Conservation (phyloP, 2,329 filamentous ascomycete genomes). For the Monosporascus sp. region DNA sequence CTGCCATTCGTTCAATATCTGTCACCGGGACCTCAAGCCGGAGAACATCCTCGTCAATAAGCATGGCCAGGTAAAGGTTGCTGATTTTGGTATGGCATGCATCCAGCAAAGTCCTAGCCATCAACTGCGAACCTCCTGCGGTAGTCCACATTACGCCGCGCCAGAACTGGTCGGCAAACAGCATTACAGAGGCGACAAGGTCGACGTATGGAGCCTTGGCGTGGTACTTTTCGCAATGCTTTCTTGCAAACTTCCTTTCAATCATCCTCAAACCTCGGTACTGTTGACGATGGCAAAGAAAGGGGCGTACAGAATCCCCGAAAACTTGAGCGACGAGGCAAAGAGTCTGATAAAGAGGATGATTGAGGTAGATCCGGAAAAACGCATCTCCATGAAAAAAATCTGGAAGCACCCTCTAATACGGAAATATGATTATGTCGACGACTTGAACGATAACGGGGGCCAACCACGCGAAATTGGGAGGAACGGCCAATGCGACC, state of each 20-base stretch:
- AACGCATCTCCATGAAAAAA: constrained; percentile 71
- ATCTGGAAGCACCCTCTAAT: constrained; percentile 89
- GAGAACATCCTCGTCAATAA: constrained; percentile 89
- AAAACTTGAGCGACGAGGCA: constrained; percentile 60
- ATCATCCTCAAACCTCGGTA: constrained; percentile 53
- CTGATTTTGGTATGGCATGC: constrained; percentile 97
- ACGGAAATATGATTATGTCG: constrained; percentile 73
- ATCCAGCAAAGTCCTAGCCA: constrained; percentile 74
- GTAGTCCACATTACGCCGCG: constrained; percentile 93
- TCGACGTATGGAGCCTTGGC: constrained; percentile 92
- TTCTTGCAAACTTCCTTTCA: constrained; percentile 78
- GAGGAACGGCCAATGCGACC: constrained; percentile 56
- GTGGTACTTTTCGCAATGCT: constrained; percentile 87
- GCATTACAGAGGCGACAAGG: constrained; percentile 73
- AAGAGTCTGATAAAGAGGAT: constrained; percentile 75
- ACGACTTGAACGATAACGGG: constrained; percentile 54
- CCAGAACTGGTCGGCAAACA: constrained; percentile 73
- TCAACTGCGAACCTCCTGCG: constrained; percentile 82
- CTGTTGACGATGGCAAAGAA: constrained; percentile 58
- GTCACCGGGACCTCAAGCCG: constrained; percentile 91
- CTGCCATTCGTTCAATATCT: constrained; percentile 91
- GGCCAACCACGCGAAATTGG: constrained; percentile 51
- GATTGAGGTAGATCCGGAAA: constrained; percentile 69
- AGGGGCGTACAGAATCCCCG: constrained; percentile 57
- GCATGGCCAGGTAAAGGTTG: constrained; percentile 78